Conservation (phyloP, 306 rosid genomes). For the Vachellia collinsii region DNA sequence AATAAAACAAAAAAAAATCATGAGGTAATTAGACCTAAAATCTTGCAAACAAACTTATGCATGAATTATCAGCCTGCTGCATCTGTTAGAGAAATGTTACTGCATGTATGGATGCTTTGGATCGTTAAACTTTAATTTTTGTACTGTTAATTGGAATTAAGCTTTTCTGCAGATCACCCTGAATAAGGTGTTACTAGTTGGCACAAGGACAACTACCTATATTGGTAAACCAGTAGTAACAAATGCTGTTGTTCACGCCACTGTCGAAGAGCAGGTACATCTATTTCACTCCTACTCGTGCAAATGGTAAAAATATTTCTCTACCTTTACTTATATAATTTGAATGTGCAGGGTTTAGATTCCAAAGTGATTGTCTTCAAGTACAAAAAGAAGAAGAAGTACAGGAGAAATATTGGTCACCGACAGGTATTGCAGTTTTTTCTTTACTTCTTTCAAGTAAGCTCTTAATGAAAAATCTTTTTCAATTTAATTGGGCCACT, state of each 20-base stretch:
- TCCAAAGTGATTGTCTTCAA: slow-evolving; percentile 86
- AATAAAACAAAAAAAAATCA: background rate
- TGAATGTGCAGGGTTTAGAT: slow-evolving; percentile 69
- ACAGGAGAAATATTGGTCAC: slow-evolving; percentile 87
- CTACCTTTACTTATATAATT: slow-evolving; percentile 19
- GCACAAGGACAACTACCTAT: slow-evolving; percentile 75
- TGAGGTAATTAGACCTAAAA: background rate
- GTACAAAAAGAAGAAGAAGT: slow-evolving; percentile 88
- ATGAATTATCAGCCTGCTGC: slow-evolving; percentile 5
- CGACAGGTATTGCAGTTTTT: slow-evolving; percentile 64
- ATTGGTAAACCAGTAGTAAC: slow-evolving; percentile 95
- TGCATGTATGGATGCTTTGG: background rate
- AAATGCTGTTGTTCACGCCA: slow-evolving; percentile 91
- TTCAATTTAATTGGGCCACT: slow-evolving; percentile 8
- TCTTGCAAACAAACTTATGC: slow-evolving; percentile 4
- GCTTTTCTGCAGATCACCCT: slow-evolving; percentile 68
- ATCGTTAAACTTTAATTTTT: background rate
- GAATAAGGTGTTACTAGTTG: slow-evolving; percentile 89
- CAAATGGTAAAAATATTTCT: slow-evolving; percentile 1
- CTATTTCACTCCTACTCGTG: slow-evolving; percentile 8
- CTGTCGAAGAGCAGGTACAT: slow-evolving; percentile 94
- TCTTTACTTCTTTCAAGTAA: slow-evolving; percentile 25
- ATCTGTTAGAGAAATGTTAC: slow-evolving; percentile 9
- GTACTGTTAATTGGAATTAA: slow-evolving; percentile 28
- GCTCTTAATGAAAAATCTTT: background rate